Evolutionary conservation across 2,329 filamentous ascomycete species (phyloP).

Genomic region (Claviceps lovelessii): DNA sequence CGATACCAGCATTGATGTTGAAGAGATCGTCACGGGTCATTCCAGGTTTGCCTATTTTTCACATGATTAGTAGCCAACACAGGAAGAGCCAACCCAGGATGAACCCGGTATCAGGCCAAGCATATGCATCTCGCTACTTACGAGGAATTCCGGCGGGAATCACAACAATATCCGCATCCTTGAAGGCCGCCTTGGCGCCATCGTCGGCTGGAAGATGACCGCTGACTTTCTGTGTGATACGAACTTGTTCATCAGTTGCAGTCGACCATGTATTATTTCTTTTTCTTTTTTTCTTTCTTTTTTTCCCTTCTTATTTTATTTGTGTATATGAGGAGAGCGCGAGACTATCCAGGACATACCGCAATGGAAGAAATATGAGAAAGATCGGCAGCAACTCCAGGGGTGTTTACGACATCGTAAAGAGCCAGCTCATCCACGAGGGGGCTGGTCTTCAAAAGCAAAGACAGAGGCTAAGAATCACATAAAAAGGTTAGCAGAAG

Average conservation of each 20-base stretch:
- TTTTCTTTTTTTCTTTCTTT: too few relatives aligned
- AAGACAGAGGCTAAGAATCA: conserved; percentile 64
- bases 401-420: conserved; percentile 99
- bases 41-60: conserved; percentile 71
- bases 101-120: not conserved
- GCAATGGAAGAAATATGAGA: conserved; percentile 92
- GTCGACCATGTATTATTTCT: not conserved
- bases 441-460: conserved; percentile 83
- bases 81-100: not conserved
- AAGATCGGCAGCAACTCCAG: conserved; percentile 87
- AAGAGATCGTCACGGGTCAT: conserved; percentile 99
- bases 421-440: conserved; percentile 85
- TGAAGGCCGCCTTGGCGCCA: conserved; percentile 76
- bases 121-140: conserved; percentile 30
- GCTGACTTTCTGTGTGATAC: conserved; percentile 52
- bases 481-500: conserved; percentile 9
- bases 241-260: conserved; percentile 1
- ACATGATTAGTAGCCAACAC: not conserved
- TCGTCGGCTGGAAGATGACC: conserved; percentile 80
- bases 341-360: conserved; percentile 27
- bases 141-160: conserved; percentile 97
- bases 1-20: conserved; percentile 98
- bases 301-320: not conserved
- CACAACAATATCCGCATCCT: conserved; percentile 87
- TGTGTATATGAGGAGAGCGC: not conserved